phyloP scores from a whole-genome alignment of 495 filamentous ascomycete genomes.

The Podospora sp. region DNA sequence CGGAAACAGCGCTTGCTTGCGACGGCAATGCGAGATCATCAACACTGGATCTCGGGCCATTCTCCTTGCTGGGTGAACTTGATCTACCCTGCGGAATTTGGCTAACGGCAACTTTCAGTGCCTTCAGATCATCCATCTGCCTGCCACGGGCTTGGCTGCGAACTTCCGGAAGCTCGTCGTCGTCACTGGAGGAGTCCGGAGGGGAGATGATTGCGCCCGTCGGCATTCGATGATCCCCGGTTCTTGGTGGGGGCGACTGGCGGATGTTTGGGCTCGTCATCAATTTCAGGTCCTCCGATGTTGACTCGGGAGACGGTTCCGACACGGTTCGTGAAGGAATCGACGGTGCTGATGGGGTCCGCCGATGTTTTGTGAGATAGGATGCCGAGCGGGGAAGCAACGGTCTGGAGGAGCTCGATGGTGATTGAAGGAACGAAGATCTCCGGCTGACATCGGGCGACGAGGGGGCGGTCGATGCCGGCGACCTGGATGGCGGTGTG shows the following conservation, averaged over 20 bases:
- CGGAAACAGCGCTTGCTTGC: slow-evolving; percentile 38
- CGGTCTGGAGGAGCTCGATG: slow-evolving; percentile 50
- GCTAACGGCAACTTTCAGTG: slow-evolving; percentile 81
- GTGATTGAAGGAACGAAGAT: slow-evolving; percentile 54
- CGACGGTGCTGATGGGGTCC: slow-evolving; percentile 46
- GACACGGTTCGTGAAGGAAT: slow-evolving; percentile 34
- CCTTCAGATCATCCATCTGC: slow-evolving; percentile 66
- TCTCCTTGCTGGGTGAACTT: slow-evolving; percentile 59
- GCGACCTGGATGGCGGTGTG: slow-evolving; percentile 84
- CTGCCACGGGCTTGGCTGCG: slow-evolving; percentile 44
- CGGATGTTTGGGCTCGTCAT: slow-evolving; percentile 59
- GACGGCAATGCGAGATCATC: slow-evolving; percentile 39
- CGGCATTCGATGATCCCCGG: slow-evolving; percentile 67
- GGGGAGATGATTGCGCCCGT: slow-evolving; percentile 82
- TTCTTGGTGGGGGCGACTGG: slow-evolving; percentile 78
- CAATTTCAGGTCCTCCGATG: slow-evolving; percentile 55
- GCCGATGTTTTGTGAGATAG: slow-evolving; percentile 64
- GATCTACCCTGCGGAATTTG: slow-evolving; percentile 70
- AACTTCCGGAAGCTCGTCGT: slow-evolving; percentile 62
- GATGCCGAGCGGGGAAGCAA: slow-evolving; percentile 72
- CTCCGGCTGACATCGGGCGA: slow-evolving; percentile 64
- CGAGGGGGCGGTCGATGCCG: slow-evolving; percentile 66
- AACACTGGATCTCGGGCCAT: slow-evolving; percentile 23
- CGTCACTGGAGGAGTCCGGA: slow-evolving; percentile 87
- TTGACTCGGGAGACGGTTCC: slow-evolving; percentile 47